Base-by-base conservation (phyloP, 2,329 filamentous ascomycete genomes). In the Verticillium alfalfae region DNA sequence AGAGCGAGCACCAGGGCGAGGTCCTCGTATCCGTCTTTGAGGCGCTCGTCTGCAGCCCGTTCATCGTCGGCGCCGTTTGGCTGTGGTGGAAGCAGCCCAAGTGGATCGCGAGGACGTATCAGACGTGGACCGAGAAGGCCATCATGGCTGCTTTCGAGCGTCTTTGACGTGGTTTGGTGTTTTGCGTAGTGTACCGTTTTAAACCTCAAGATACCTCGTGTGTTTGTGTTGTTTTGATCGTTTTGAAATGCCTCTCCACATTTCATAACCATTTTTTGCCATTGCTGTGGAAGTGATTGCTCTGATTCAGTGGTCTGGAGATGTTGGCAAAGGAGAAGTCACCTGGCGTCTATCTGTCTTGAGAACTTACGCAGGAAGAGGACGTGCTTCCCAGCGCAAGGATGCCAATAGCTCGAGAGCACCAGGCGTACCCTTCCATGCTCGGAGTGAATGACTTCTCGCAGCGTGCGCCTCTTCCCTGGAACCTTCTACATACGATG, bases 1-100 rank as follows among this genome's bases (percentile, higher is more conserved):
- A 84, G 66, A 92, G 89, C 61, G 84, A 89, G 61, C 76, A 84
- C 60, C 93, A 97, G 73, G 87, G 89, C 2, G 78, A 77, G 64
- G 73, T 90, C 5, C 75, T 93, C 37, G 75, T 84, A 56, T 60
- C 60, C 39, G 61, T 49, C 1, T 64, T 66, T 1, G 60, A 63
- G 54, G 61, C 64, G 1, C 56, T 66, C 2, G 61, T 60, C 5
- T 65, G 58, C 37, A 65, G 64, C 8, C 64, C 64, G 15, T 34
- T 66, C 6, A 45, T 66, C 3, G 41, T 63, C 1, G 61, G 52
- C 12, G 63, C 60, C 8, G 64, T 60, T 22, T 63, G 56, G 22
- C 18, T 66, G 60, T 66, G 64, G 64, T 66, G 64, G 64, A 63
- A 65, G 59, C 16, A 61, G 52, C 64, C 64, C 41, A 56, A 60